Evolutionary conservation across 2,329 filamentous ascomycete species (phyloP), one percentile per base, ranked within the genome.

Genomic region (Pseudogymnoascus sp.): DNA sequence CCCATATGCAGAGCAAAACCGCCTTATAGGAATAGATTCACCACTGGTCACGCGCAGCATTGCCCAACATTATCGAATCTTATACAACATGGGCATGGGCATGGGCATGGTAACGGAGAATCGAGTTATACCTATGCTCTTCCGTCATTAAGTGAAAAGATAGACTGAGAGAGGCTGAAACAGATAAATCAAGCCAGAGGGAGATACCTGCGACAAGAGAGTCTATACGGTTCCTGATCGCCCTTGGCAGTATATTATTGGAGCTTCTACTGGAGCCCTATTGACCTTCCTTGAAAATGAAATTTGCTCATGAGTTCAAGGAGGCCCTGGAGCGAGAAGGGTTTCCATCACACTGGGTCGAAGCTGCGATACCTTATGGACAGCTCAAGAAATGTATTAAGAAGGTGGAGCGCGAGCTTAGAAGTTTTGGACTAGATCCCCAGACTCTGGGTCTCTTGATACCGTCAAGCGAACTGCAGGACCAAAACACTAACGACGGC

Each of bases 311-410:
- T 72, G 83, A 87, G 70, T 94, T 91, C 72, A 85, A 87, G 71
- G 82, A 87, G 68, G 81, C 82, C 59, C 80, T 96, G 65, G 79
- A 83, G 65, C 82, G 79, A 66, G 87, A 90, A 79, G 87, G 83
- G 66, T 96, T 91, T 72, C 91, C 91, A 6, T 76, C 82, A 59
- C 85, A 87, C 71, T 86, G 83, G 83, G 75, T 92, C 58, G 81
- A 87, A 48, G 86, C 85, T 29, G 90, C 91, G 58, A 89, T 96
- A 65, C 90, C 89, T 2, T 96, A 96, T 73, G 83, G 87, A 48
- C 84, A 91, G 73, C 82, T 96, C 62, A 96, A 96, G 75, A 96
- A 95, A 77, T 90, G 89, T 74, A 87, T 96, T 71, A 93, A 92
- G 72, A 87, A 87, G 71, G 87, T 95, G 59, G 84, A 87, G 66